These are phyloP conservation scores for Aquanectria penicillioides DNA, from an alignment of 2,329 filamentous ascomycete genomes.

Conservation along the genomic window DNA sequence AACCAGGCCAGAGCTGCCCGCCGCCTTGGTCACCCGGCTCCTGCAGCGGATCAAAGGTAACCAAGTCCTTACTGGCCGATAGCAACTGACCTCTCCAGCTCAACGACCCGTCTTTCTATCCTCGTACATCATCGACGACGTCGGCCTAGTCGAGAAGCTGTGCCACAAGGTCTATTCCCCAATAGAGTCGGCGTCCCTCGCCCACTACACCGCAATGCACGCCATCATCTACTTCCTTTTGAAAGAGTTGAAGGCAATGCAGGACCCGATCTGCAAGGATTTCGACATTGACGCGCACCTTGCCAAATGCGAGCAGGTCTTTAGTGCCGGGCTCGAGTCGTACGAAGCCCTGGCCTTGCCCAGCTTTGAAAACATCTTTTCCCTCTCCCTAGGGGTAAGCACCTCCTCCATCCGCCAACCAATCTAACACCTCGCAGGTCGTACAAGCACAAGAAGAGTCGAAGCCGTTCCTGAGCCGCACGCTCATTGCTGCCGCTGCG, in stretches of 20 bases:
- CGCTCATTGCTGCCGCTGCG: constrained; percentile 21
- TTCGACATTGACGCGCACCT: constrained; percentile 22
- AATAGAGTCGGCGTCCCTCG: constrained; percentile 27
- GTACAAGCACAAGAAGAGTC: constrained; percentile 26
- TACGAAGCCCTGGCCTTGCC: constrained; percentile 29
- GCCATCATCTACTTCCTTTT: constrained; percentile 23
- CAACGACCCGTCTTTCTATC: constrained; percentile 21
- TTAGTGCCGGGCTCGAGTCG: constrained; percentile 27
- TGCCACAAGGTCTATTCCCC: constrained; percentile 35
- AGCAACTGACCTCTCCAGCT: background rate
- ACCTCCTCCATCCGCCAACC: fast-evolving
- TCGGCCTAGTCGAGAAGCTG: constrained; percentile 20
- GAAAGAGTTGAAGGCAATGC: constrained; percentile 21
- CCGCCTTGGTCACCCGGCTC: background rate
- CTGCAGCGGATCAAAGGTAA: constrained; percentile 15
- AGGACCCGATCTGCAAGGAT: constrained; percentile 16
- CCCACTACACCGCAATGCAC: constrained; percentile 26
- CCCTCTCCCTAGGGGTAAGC: constrained; percentile 25
- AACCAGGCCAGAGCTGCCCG: constrained; percentile 11
- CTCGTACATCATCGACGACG: constrained; percentile 23
- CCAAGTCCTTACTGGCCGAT: background rate
- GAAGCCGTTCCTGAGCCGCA: constrained; percentile 21
- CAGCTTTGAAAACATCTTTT: constrained; percentile 32
- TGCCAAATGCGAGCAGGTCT: constrained; percentile 24
- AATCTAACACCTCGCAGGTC: constrained; percentile 6